These are phyloP conservation scores for Cutaneotrichosporon daszewskae DNA, from an alignment of 1,284 basidiomycete genomes.

Conservation along the genomic window DNA sequence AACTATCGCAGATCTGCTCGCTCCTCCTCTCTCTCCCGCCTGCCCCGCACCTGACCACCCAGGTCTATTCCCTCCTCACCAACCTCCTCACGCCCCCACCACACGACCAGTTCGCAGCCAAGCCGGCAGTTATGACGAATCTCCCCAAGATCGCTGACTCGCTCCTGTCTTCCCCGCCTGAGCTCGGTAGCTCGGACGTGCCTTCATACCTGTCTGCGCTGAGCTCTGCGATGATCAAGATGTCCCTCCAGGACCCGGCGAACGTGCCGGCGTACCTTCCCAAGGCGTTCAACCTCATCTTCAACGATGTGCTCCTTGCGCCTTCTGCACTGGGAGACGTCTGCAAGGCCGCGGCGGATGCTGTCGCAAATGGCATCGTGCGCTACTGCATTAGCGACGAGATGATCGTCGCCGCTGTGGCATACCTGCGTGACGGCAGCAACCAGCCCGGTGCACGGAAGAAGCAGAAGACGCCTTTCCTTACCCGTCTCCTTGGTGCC, in stretches of 20 bases:
- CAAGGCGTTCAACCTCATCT: constrained; percentile 69
- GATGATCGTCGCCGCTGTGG: constrained; percentile 55
- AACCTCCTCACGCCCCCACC: constrained; percentile 59
- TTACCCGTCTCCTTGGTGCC: constrained; percentile 61
- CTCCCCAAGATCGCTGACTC: constrained; percentile 67
- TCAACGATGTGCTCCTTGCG: constrained; percentile 57
- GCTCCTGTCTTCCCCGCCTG: constrained; percentile 67
- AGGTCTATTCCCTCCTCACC: constrained; percentile 71
- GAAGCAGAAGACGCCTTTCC: constrained; percentile 54
- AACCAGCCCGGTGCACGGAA: constrained; percentile 42
- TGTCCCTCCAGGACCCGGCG: constrained; percentile 39
- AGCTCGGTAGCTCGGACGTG: constrained; percentile 52
- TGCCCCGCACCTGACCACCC: constrained; percentile 75
- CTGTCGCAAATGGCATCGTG: constrained; percentile 55
- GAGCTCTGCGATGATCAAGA: constrained; percentile 44
- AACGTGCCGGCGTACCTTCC: constrained; percentile 51
- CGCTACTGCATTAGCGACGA: constrained; percentile 64
- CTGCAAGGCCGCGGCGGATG: constrained; percentile 58
- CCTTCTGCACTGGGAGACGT: constrained; percentile 27
- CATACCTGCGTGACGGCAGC: constrained; percentile 36
- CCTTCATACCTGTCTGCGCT: constrained; percentile 57
- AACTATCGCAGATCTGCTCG: constrained; percentile 62
- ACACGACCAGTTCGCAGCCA: constrained; percentile 27
- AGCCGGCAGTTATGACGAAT: constrained; percentile 41
- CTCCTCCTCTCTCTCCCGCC: constrained; percentile 71